Evolutionary conservation across 1,139 yeast species (phyloP), one percentile per base, ranked within the genome.

Genomic region (Protomyces pachydermus): DNA sequence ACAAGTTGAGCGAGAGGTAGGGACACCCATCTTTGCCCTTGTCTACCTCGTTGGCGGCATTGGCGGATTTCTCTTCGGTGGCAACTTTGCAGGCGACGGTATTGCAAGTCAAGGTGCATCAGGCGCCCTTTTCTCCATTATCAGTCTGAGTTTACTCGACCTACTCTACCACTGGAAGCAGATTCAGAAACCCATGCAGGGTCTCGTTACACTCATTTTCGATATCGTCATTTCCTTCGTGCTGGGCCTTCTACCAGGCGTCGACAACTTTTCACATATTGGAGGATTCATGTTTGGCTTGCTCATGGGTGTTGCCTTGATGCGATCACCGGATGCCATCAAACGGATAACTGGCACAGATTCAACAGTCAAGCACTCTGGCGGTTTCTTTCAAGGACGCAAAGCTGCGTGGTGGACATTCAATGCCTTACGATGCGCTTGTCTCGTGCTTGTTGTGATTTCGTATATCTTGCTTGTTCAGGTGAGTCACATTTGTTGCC

Each of bases 261-360:
- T 87, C 64, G 93, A 87, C 73, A 87, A 87, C 72, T 87, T 87
- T 72, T 82, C 88, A 64, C 93, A 87, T 72, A 81, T 87, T 68
- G 93, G 93, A 4, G 93, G 93, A 3, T 86, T 86, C 74, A 82
- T 84, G 32, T 76, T 84, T 75, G 93, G 93, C 0, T 58, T 84
- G 0, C 73, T 84, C 34, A 69, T 79, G 45, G 84, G 87, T 1
- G 72, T 84, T 0, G 74, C 81, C 0, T 69, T 86, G n/a, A 71
- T 87, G 42, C 79, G 84, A 54, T 86, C 84, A 67, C 93, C 93
- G 23, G 62, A 58, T 38, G 14, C 52, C 2, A 76, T 79, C 67
- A 35, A 67, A 75, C 39, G 71, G 69, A 37, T 20, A 20, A 10
- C 12, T 32, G 57, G 64, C 61, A 67, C 60, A 69, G 66, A 23